Conservation (phyloP, 1,284 basidiomycete species). For the Coniferiporia weirii region DNA sequence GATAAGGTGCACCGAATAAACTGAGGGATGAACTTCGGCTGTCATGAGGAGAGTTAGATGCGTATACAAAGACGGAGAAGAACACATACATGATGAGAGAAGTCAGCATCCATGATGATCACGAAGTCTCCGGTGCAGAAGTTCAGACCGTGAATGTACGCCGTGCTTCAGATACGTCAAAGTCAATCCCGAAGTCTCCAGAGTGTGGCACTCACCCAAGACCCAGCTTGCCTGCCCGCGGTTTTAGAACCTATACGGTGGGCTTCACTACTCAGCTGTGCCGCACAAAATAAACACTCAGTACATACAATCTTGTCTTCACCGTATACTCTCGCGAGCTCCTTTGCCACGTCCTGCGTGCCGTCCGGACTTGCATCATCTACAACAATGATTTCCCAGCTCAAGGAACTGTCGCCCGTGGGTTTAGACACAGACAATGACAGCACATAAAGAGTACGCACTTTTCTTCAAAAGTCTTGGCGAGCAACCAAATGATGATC, state of each 20-base stretch:
- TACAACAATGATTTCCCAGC: slow-evolving; percentile 87
- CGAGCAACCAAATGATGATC: slow-evolving; percentile 79
- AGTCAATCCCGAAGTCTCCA: background rate
- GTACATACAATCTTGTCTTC: slow-evolving; percentile 72
- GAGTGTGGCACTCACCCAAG: slow-evolving; percentile 53
- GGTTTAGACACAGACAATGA: background rate
- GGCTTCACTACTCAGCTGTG: background rate
- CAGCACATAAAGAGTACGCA: slow-evolving; percentile 34
- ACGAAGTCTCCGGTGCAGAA: slow-evolving; percentile 90
- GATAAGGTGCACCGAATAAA: slow-evolving; percentile 63
- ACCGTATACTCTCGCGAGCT: slow-evolving; percentile 75
- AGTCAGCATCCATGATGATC: slow-evolving; percentile 96
- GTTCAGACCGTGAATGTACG: slow-evolving; percentile 87
- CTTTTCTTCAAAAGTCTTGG: slow-evolving; percentile 71
- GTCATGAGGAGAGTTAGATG: background rate
- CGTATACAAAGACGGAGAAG: background rate
- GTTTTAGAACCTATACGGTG: slow-evolving; percentile 61
- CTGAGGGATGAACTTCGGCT: slow-evolving; percentile 90
- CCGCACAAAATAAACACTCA: background rate
- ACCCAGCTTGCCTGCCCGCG: slow-evolving; percentile 83
- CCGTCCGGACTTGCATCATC: slow-evolving; percentile 92
- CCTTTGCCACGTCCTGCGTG: slow-evolving; percentile 80
- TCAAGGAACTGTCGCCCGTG: slow-evolving; percentile 36
- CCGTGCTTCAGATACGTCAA: slow-evolving; percentile 52
- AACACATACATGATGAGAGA: slow-evolving; percentile 81